phyloP scores from a whole-genome alignment of 257 asterid genomes.

The Sherardia arvensis region DNA sequence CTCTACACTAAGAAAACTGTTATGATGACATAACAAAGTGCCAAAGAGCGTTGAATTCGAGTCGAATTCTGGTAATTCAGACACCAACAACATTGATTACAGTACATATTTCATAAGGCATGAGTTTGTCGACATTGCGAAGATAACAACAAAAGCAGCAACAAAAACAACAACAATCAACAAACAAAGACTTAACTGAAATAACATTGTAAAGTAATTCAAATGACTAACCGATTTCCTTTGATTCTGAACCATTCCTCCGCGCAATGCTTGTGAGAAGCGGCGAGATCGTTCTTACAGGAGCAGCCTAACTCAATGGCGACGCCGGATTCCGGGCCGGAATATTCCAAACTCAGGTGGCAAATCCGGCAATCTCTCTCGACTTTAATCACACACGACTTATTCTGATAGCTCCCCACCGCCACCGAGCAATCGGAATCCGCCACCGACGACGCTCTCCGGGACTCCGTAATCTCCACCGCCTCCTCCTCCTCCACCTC shows the following conservation, averaged over 20 bases:
- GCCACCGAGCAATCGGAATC: slow-evolving; percentile 37
- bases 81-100: neutral
- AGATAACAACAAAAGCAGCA: neutral
- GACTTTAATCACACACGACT: slow-evolving; percentile 23
- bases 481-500: slow-evolving; percentile 54
- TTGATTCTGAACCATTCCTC: slow-evolving; percentile 92
- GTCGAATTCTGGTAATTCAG: slow-evolving; percentile 15
- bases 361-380: slow-evolving; percentile 83
- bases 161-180: neutral
- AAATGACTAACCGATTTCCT: slow-evolving; percentile 69
- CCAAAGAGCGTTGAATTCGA: too few relatives aligned
- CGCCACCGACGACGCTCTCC: slow-evolving; percentile 33
- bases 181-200: neutral
- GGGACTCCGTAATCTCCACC: slow-evolving; percentile 34
- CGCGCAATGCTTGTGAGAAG: slow-evolving; percentile 83
- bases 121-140: neutral
- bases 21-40: slow-evolving; percentile 1
- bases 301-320: slow-evolving; percentile 82
- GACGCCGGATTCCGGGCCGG: slow-evolving; percentile 47
- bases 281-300: slow-evolving; percentile 82
- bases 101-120: neutral
- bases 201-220: neutral
- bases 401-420: slow-evolving; percentile 26
- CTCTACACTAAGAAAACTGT: slow-evolving; percentile 13
- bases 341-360: slow-evolving; percentile 57